These are phyloP conservation scores for Colletotrichum simmondsii DNA, from an alignment of 2,329 filamentous ascomycete genomes.

Conservation along the genomic window DNA sequence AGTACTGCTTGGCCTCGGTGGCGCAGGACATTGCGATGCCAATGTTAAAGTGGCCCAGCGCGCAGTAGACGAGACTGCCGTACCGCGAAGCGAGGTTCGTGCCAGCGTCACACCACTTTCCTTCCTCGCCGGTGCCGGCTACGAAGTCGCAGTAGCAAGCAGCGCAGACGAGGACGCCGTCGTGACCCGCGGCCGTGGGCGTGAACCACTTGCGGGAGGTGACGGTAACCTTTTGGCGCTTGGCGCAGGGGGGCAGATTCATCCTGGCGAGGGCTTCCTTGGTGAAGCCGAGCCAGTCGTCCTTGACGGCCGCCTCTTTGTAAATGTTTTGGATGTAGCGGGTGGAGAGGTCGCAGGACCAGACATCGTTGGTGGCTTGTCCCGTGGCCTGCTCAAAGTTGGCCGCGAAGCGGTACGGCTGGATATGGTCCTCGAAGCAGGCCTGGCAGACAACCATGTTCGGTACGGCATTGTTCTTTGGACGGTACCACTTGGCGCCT, in stretches of 20 bases:
- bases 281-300: constrained; percentile 48
- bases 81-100: constrained; percentile 27
- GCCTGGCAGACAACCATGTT: constrained; percentile 51
- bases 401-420: constrained; percentile 41
- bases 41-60: constrained; percentile 44
- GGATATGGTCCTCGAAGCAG: constrained; percentile 48
- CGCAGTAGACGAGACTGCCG: constrained; percentile 39
- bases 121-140: constrained; percentile 42
- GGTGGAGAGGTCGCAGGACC: constrained; percentile 48
- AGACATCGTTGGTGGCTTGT: constrained; percentile 42
- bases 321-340: constrained; percentile 45
- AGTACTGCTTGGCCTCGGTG: constrained; percentile 42
- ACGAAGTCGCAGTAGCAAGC: constrained; percentile 52
- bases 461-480: constrained; percentile 41
- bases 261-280: constrained; percentile 42
- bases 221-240: constrained; percentile 33
- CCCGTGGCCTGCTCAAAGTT: constrained; percentile 39
- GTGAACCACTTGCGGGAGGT: constrained; percentile 46
- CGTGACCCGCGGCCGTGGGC: constrained; percentile 37
- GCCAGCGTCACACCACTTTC: constrained; percentile 37
- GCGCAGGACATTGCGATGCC: constrained; percentile 44
- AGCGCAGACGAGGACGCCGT: constrained; percentile 45
- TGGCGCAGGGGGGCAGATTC: constrained; percentile 42
- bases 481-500: constrained; percentile 45
- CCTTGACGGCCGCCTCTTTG: constrained; percentile 26